A percentile compares a stretch with the other conserved stretches of the same genome.
Evolutionary conservation across 129 eudicot species (phyloP).

Genomic region (Flaveria trinervia): DNA sequence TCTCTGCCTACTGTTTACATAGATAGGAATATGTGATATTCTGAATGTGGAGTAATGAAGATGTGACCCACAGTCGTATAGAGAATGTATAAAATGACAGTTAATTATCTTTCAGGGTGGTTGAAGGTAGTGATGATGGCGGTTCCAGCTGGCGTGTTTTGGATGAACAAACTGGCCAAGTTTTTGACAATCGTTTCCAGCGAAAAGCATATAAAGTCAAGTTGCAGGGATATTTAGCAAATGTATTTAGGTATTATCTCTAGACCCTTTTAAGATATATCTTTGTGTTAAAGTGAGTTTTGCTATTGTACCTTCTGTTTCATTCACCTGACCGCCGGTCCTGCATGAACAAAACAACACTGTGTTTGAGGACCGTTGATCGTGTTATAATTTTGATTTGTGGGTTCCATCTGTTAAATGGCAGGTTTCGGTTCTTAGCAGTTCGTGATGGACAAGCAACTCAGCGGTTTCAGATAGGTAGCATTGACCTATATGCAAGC

Average conservation of each 20-base stretch:
- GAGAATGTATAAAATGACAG: not conserved
- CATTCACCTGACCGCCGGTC: not conserved
- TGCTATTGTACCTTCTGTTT: not conserved
- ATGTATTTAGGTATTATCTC: conserved; percentile 66
- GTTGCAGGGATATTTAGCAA: conserved; percentile 48
- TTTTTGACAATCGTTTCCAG: conserved; percentile 69
- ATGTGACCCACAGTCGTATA: not conserved
- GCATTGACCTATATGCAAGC: conserved; percentile 71
- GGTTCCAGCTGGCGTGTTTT: conserved; percentile 76
- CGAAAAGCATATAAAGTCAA: conserved; percentile 59
- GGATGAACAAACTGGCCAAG: conserved; percentile 74
- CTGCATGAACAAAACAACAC: not conserved
- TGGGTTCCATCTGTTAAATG: conserved; percentile 7
- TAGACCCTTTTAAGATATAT: not conserved
- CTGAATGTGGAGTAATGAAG: conserved; percentile 4
- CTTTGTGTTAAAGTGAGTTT: not conserved
- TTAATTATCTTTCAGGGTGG: conserved; percentile 41
- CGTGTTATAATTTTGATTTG: not conserved
- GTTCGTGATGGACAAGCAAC: conserved; percentile 59
- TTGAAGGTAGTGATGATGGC: conserved; percentile 86
- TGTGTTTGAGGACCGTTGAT: no score
- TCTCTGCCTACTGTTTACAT: not conserved
- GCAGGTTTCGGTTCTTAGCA: conserved; percentile 70
- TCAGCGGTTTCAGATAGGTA: conserved; percentile 82
- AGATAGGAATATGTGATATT: not conserved